These are phyloP conservation scores for Penicillium capsulatum DNA, from an alignment of 2,329 filamentous ascomycete species.

Conservation along the genomic window DNA sequence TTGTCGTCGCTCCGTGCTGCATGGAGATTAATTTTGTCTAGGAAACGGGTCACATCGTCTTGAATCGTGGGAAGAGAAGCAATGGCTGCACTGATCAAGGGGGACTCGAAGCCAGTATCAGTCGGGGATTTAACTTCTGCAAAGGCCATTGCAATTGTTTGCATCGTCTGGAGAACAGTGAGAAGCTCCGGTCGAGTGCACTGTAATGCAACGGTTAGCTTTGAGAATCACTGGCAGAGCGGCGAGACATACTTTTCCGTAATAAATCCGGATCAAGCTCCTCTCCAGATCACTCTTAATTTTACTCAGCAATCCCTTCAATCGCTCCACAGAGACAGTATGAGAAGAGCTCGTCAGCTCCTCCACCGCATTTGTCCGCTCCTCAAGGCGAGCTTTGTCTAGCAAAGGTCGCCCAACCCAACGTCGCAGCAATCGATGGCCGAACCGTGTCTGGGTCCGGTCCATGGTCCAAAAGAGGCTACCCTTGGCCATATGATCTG, in stretches of 20 bases:
- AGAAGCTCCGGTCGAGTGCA: constrained; percentile 86
- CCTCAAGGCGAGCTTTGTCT: constrained; percentile 68
- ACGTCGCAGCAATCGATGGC: constrained; percentile 80
- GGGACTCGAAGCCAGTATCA: constrained; percentile 68
- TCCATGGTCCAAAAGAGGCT: constrained; percentile 95
- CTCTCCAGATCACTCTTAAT: constrained; percentile 83
- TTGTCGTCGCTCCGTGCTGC: constrained; percentile 87
- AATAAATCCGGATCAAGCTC: constrained; percentile 91
- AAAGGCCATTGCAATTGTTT: constrained; percentile 75
- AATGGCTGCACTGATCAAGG: constrained; percentile 66
- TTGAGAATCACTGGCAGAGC: not conserved
- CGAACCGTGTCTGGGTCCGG: constrained; percentile 85
- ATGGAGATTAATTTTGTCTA: constrained; percentile 79
- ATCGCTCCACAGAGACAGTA: constrained; percentile 64
- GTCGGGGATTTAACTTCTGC: constrained; percentile 59
- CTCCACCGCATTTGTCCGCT: constrained; percentile 77
- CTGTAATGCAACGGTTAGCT: constrained; percentile 28
- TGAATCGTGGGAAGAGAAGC: constrained; percentile 71
- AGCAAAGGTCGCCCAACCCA: constrained; percentile 92
- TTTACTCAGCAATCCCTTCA: constrained; percentile 66
- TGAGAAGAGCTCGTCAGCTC: constrained; percentile 71
- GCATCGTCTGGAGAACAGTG: constrained; percentile 76
- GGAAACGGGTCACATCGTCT: constrained; percentile 65
- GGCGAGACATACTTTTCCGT: constrained; percentile 61
- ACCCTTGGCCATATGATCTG: constrained; percentile 76